phyloP scores from a whole-genome alignment of 805 yeast species.

The Wickerhamomyces queroliae region DNA sequence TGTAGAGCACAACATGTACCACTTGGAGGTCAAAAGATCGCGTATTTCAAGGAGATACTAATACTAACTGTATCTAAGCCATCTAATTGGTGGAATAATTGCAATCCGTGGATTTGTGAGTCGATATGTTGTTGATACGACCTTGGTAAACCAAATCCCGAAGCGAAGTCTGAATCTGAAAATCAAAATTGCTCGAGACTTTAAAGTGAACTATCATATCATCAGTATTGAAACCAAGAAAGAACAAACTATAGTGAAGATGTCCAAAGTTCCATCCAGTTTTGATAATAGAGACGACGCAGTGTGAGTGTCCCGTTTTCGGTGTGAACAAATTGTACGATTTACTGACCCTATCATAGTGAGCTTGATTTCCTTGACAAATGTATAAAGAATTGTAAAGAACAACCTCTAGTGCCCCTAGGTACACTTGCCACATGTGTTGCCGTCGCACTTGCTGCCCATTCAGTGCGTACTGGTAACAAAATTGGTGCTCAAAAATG shows the following conservation, averaged over 20 bases:
- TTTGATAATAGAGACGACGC: constrained; percentile 25
- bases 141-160: too few species aligned
- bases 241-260: constrained; percentile 4
- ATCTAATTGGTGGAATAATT: too few species aligned
- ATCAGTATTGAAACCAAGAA: too few species aligned
- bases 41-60: too few species aligned
- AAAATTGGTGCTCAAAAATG: constrained; percentile 73
- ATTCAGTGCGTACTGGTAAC: constrained; percentile 68
- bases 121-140: too few species aligned
- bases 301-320: constrained; percentile 11
- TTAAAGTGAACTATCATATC: too few species aligned
- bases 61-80: too few species aligned
- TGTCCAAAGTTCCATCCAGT: constrained; percentile 30
- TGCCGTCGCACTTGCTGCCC: constrained; percentile 76
- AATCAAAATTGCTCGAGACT: too few species aligned
- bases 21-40: too few species aligned
- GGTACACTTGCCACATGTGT: constrained; percentile 76
- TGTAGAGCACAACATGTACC: too few species aligned
- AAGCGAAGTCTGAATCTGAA: too few species aligned
- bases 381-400: constrained; percentile 57
- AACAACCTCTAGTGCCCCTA: constrained; percentile 86
- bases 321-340: background rate
- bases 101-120: too few species aligned
- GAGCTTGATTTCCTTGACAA: constrained; percentile 47
- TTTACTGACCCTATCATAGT: constrained; percentile 12